Evolutionary conservation across 495 filamentous ascomycete species (phyloP), one percentile per base, ranked within the genome.

Genomic region (Neurospora sp.): DNA sequence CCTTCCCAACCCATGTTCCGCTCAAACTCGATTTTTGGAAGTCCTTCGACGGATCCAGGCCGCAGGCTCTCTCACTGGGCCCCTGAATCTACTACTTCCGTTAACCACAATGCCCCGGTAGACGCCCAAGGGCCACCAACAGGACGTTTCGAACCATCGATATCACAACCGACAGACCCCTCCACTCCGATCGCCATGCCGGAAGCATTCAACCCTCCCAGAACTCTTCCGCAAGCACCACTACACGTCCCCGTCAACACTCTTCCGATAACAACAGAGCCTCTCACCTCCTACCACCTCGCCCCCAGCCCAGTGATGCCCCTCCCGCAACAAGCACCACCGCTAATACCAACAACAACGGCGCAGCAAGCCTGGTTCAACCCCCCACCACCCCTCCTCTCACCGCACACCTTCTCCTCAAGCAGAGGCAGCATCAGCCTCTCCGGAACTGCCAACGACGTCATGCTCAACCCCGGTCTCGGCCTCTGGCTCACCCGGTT

Each of bases 11-110:
- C 71, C 78, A 82, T 36, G 79, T 89, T 89, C 79, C 82, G 87
- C 70, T 88, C 86, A 7, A 85, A 85, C 70, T 89, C 87, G 1
- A 89, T 89, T 39, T 89, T 89, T 75, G 78, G 83, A 42, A 84
- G 80, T 66, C 86, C 87, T 3, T 81, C 81, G 4, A 84, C 84
- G 21, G 85, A 88, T 71, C 73, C 77, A 5, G 84, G 83, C 31
- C 84, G 87, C 69, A 81, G 87, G 15, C 82, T 85, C 59, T 87
- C 85, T n/a, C 85, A 88, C 69, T 87, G 87, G 70, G 83, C 87
- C 10, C 87, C 87, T 9, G 87, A 86, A 48, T 82, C 79, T 59
- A 81, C 80, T 6, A 78, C 82, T 9, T 69, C 76, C 9, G 24
- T 62, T 78, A 5, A 78, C 78, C 0, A 75, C 69, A 21, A 74